phyloP scores from a whole-genome alignment of 441 rosid species.

The Adansonia gregorii region DNA sequence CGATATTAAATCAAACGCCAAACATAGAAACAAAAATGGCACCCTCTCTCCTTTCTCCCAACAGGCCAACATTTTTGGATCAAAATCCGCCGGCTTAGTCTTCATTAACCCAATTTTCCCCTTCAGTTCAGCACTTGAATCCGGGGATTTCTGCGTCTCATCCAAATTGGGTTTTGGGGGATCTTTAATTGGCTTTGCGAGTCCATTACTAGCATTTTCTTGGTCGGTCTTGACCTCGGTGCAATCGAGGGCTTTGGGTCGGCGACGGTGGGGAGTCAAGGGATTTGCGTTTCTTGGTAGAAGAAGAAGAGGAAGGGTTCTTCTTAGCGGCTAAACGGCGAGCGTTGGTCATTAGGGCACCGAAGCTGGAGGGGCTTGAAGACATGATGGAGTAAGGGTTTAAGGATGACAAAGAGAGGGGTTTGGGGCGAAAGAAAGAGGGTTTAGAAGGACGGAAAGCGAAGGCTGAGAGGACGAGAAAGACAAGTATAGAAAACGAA shows the following conservation, averaged over 20 bases:
- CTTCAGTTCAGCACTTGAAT: constrained; percentile 53
- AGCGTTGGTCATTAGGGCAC: constrained; percentile 77
- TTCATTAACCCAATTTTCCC: constrained; percentile 58
- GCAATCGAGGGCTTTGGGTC: constrained; percentile 29
- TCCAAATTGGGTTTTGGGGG: constrained; percentile 27
- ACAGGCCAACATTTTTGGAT: constrained; percentile 52
- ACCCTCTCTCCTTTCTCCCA: constrained; percentile 86
- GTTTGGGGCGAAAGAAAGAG: constrained; percentile 23
- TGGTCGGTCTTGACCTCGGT: background rate
- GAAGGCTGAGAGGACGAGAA: constrained; percentile 21
- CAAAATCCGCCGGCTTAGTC: constrained; percentile 64
- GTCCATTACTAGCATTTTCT: constrained; percentile 20
- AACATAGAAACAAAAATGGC: constrained; percentile 69
- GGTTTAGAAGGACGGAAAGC: constrained; percentile 17
- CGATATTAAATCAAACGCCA: constrained; percentile 74
- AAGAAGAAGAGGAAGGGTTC: constrained; percentile 43
- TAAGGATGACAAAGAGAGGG: constrained; percentile 21
- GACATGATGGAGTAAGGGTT: constrained; percentile 54
- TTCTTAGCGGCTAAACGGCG: constrained; percentile 75
- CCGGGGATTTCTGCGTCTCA: constrained; percentile 26
- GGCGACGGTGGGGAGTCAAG: constrained; percentile 28
- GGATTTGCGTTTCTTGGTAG: constrained; percentile 65
- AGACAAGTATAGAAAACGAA: constrained; percentile 27
- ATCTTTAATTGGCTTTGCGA: constrained; percentile 28
- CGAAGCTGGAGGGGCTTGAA: constrained; percentile 80